phyloP scores from a whole-genome alignment of 768 basidiomycete genomes.

The Mycena crocata region DNA sequence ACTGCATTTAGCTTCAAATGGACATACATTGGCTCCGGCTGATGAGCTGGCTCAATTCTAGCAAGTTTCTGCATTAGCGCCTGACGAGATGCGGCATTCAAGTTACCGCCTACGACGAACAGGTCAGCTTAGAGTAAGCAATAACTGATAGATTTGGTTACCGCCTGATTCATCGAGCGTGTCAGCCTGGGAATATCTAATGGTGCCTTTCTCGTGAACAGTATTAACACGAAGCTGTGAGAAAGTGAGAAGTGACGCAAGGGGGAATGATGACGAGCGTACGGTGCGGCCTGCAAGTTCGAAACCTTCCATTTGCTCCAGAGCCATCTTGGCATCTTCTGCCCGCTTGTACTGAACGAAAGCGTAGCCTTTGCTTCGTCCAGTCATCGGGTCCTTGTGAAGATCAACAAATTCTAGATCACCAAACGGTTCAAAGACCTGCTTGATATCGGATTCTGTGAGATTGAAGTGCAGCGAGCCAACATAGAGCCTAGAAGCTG shows the following conservation, averaged over 20 bases:
- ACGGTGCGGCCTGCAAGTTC: slow-evolving; percentile 96
- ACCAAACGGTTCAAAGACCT: slow-evolving; percentile 99
- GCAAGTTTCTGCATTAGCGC: slow-evolving; percentile 99
- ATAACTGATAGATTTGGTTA: slow-evolving; percentile 42
- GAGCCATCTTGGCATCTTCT: slow-evolving; percentile 96
- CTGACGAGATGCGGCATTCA: slow-evolving; percentile 98
- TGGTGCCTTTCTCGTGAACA: slow-evolving; percentile 90
- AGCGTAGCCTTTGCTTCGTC: slow-evolving; percentile 96
- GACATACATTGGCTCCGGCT: slow-evolving; percentile 72
- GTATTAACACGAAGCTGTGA: slow-evolving; percentile 87
- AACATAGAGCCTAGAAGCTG: slow-evolving; percentile 84
- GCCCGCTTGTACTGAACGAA: slow-evolving; percentile 96
- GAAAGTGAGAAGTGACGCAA: slow-evolving; percentile 25
- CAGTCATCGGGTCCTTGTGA: slow-evolving; percentile 94
- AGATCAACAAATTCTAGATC: slow-evolving; percentile 98
- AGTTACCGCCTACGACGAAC: slow-evolving; percentile 82
- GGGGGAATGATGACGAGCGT: slow-evolving; percentile 39
- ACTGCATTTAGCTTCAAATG: neutral
- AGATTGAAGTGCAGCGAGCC: slow-evolving; percentile 97
- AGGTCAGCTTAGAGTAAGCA: slow-evolving; percentile 21
- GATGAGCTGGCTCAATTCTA: slow-evolving; percentile 80
- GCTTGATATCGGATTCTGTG: slow-evolving; percentile 95
- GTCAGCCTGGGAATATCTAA: slow-evolving; percentile 80
- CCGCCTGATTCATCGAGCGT: slow-evolving; percentile 92
- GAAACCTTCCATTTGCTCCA: slow-evolving; percentile 99